These are phyloP conservation scores for Coemansia sp. DNA, from an alignment of 192 early-diverging fungal species.

Conservation along the genomic window DNA sequence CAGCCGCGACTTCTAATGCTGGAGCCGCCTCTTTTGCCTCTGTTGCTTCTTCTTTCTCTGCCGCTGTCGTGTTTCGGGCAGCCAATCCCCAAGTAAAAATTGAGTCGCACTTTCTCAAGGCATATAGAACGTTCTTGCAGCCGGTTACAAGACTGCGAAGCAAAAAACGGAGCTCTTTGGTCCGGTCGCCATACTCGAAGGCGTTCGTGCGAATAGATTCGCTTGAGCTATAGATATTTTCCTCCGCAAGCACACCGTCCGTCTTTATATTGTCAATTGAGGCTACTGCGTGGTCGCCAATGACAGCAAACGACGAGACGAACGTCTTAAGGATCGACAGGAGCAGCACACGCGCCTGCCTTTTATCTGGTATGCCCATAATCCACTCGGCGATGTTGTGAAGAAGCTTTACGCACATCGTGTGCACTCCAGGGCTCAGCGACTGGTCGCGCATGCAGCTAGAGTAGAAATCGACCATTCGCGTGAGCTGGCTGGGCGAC, in stretches of 20 bases:
- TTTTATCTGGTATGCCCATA: conserved; percentile 66
- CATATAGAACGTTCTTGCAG: conserved; percentile 76
- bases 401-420: conserved; percentile 94
- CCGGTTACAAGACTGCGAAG: conserved; percentile 90
- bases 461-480: conserved; percentile 89
- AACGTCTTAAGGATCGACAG: conserved; percentile 87
- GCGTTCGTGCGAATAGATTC: conserved; percentile 52
- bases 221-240: conserved; percentile 35
- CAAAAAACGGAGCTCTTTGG: conserved; percentile 76
- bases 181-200: conserved; percentile 49
- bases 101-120: conserved; percentile 73
- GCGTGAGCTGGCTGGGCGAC: conserved; percentile 73
- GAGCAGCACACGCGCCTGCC: conserved; percentile 67
- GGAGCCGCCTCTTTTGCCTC: neutral
- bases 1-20: neutral
- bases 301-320: conserved; percentile 54
- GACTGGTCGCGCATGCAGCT: conserved; percentile 88
- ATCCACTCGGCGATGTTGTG: conserved; percentile 89
- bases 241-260: conserved; percentile 30
- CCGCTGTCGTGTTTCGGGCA: conserved; percentile 4
- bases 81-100: conserved; percentile 50
- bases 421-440: conserved; percentile 91
- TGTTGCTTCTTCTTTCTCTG: conserved; percentile 6
- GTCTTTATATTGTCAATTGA: conserved; percentile 34
- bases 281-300: conserved; percentile 32